phyloP scores from a whole-genome alignment of 2,329 filamentous ascomycete species.

The Aspergillus niger region DNA sequence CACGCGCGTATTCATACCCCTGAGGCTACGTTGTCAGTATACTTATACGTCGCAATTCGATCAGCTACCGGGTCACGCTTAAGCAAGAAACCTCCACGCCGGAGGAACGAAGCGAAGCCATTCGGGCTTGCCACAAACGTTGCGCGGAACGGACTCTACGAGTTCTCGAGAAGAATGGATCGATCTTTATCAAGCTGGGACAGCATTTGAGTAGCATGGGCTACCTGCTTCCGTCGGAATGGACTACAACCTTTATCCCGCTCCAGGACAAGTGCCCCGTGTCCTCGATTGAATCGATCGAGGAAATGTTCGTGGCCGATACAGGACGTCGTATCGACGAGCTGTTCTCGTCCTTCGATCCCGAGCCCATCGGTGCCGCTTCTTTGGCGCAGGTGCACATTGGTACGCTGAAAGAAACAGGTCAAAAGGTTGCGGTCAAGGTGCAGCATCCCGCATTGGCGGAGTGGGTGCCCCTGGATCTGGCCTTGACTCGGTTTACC shows the following conservation, averaged over 20 bases:
- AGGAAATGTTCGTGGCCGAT: slow-evolving; percentile 81
- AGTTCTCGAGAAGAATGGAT: slow-evolving; percentile 92
- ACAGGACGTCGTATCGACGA: slow-evolving; percentile 77
- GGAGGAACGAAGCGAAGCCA: slow-evolving; percentile 64
- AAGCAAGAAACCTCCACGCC: slow-evolving; percentile 66
- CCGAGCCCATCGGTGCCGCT: slow-evolving; percentile 82
- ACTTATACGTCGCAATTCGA: slow-evolving; percentile 8
- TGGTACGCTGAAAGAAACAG: slow-evolving; percentile 77
- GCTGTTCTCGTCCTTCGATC: slow-evolving; percentile 82
- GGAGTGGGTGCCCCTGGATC: slow-evolving; percentile 86
- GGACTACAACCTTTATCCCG: slow-evolving; percentile 94
- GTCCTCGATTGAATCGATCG: slow-evolving; percentile 82
- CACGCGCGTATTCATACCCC: neutral
- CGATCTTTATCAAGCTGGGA: slow-evolving; percentile 96
- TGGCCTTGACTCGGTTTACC: slow-evolving; percentile 82
- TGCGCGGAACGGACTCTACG: slow-evolving; percentile 85
- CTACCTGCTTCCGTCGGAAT: slow-evolving; percentile 86
- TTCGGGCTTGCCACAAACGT: slow-evolving; percentile 85
- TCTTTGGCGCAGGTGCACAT: slow-evolving; percentile 93
- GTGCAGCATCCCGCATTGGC: slow-evolving; percentile 89
- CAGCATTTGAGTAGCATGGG: slow-evolving; percentile 97
- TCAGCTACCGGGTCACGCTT: slow-evolving; percentile 82
- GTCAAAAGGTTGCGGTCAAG: slow-evolving; percentile 90
- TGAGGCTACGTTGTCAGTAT: neutral
- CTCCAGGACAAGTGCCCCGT: slow-evolving; percentile 95